Evolutionary conservation across 768 basidiomycete species (phyloP).

Genomic region (Inosperma sp.): DNA sequence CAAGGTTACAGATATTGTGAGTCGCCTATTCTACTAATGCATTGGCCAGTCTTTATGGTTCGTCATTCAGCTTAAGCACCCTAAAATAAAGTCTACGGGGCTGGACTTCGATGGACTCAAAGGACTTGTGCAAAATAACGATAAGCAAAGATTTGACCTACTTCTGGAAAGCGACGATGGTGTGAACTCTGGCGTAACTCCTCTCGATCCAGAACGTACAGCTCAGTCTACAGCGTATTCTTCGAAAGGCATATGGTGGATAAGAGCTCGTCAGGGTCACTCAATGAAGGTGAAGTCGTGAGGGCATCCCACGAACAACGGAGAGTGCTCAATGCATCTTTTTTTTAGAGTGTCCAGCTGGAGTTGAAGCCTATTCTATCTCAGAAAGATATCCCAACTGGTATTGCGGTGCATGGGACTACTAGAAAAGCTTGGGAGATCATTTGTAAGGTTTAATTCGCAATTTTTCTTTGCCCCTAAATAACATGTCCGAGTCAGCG

Average conservation of each 20-base stretch:
- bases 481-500: slow-evolving; percentile 35
- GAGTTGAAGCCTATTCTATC: slow-evolving; percentile 57
- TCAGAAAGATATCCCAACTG: slow-evolving; percentile 58
- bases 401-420: slow-evolving; percentile 81
- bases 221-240: slow-evolving; percentile 18
- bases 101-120: slow-evolving; percentile 53
- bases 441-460: slow-evolving; percentile 47
- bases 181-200: slow-evolving; percentile 13
- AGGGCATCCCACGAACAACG: background rate
- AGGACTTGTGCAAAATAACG: slow-evolving; percentile 61
- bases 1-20: slow-evolving; percentile 74
- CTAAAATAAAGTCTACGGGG: slow-evolving; percentile 51
- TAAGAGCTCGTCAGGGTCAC: slow-evolving; percentile 88
- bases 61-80: slow-evolving; percentile 56
- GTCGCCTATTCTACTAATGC: slow-evolving; percentile 24
- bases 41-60: background rate
- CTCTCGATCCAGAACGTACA: background rate
- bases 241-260: slow-evolving; percentile 70
- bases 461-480: background rate
- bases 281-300: slow-evolving; percentile 58
- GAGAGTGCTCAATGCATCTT: background rate
- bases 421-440: slow-evolving; percentile 59
- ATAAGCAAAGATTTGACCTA: slow-evolving; percentile 63
- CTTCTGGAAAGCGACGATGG: slow-evolving; percentile 41
- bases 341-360: slow-evolving; percentile 56